Base-by-base conservation (phyloP, 1,284 basidiomycete genomes). In the Sanghuangporus sanghuang region DNA sequence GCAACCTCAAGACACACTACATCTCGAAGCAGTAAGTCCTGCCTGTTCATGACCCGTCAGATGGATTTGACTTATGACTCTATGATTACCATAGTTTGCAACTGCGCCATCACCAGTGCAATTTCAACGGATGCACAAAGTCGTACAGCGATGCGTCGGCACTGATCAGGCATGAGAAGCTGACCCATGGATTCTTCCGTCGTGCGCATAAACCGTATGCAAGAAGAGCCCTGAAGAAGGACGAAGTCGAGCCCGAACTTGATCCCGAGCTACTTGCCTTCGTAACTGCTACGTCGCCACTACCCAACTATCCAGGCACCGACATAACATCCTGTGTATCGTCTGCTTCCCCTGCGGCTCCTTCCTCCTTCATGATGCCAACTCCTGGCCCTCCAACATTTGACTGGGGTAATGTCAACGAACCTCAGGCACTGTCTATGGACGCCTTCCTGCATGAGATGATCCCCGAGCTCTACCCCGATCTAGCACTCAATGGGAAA, bases 11-110 rank as follows among this genome's bases (percentile, higher is more conserved):
- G 27, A 46, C 58, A 5, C 63, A 64, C 39, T 38, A 64, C n/a
- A 56, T 64, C 38, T 40, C 63, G n/a, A 57, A 64, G 21, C 63
- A 64, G 63, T 64, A 23, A 46, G 63, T 48, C 52, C 42, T 2
- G 35, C 35, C 42, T 3, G 27, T 32, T 32, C 27, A 32, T 32
- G 3, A 27, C 27, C 3, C 6, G 6, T 32, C 21, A 11, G 7
- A 14, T 32, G 49, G 2, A 4, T 12, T 23, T 32, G 49, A 52
- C 8, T 6, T 9, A n/a, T 52, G 7, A 52, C 21, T 50, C 27
- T 23, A 46, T 11, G 7, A 7, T 46, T 46, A 6, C 12, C 16
- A 11, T 46, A 52, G 49, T 52, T 6, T 23, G 49, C 18, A 27
- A 1, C n/a, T 9, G 2, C 18, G 49, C 21, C 49, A n/a, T 27